Evolutionary conservation across 2,329 filamentous ascomycete species (phyloP).

Genomic region (Cercospora zeae-maydis): DNA sequence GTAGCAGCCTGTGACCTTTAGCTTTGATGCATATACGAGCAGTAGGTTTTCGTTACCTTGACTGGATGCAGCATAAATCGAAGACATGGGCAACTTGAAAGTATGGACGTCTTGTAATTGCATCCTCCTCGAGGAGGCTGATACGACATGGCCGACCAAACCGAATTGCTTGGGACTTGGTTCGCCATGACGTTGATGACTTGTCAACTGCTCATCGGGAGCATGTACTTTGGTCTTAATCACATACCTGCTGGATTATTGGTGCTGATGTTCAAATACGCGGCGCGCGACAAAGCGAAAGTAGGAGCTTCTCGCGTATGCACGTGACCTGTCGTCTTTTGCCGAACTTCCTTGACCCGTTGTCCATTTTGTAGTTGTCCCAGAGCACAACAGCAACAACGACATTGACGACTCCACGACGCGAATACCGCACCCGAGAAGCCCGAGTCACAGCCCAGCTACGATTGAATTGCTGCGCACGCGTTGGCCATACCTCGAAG

Average conservation of each 20-base stretch:
- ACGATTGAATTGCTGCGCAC: not conserved
- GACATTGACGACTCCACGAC: not conserved
- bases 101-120: conserved; percentile 47
- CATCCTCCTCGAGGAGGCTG: conserved; percentile 50
- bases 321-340: too few species aligned
- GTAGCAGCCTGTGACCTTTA: conserved; percentile 41
- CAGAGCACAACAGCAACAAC: not conserved
- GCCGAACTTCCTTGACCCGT: not conserved
- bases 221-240: not conserved
- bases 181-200: conserved; percentile 25
- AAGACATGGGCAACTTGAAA: conserved; percentile 51
- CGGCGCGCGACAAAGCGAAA: not conserved
- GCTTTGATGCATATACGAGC: not conserved
- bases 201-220: not conserved
- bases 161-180: conserved; percentile 38
- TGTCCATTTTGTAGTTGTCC: not conserved
- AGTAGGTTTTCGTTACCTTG: not conserved
- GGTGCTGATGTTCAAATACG: not conserved
- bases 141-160: conserved; percentile 53
- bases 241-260: conserved; percentile 1
- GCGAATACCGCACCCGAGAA: not conserved
- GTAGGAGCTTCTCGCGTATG: not conserved
- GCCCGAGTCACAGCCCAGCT: not conserved
- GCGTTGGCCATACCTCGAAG: conserved; percentile 11
- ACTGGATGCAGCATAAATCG: conserved; percentile 56